Evolutionary conservation across 2,329 filamentous ascomycete genomes (phyloP).

Genomic region (Diaporthe ilicicola): DNA sequence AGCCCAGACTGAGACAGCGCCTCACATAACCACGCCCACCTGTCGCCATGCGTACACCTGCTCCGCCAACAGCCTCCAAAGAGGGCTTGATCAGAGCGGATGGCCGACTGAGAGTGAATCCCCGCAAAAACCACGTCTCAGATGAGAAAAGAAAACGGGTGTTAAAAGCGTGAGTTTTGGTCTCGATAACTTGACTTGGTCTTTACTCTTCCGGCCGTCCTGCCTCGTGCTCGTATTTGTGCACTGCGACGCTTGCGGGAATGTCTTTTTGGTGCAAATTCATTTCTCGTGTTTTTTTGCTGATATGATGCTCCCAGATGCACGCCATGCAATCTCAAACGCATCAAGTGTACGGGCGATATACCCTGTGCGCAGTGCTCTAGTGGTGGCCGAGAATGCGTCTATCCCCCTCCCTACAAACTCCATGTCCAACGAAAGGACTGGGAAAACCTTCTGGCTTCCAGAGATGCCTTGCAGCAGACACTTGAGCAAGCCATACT

Average conservation of each 20-base stretch:
- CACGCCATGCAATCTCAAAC: constrained; percentile 61
- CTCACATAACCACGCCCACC: neutral
- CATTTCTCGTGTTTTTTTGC: neutral
- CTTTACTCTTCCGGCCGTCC: too few relatives aligned
- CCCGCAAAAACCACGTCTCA: constrained; percentile 56
- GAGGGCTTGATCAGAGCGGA: neutral
- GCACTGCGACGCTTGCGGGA: neutral
- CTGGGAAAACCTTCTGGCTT: constrained; percentile 50
- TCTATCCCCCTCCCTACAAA: constrained; percentile 57
- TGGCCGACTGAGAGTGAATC: constrained; percentile 58
- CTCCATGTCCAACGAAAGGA: constrained; percentile 52
- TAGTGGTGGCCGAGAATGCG: constrained; percentile 50
- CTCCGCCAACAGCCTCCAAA: constrained; percentile 1
- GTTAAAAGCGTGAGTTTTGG: constrained; percentile 54
- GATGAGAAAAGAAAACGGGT: constrained; percentile 58
- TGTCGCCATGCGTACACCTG: constrained; percentile 24
- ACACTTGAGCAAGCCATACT: constrained; percentile 48
- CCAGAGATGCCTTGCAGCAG: constrained; percentile 50
- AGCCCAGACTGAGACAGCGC: neutral
- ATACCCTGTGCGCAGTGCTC: constrained; percentile 57
- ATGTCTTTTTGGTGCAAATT: neutral
- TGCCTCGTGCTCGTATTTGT: neutral
- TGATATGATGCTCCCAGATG: constrained; percentile 46
- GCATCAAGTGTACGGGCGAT: constrained; percentile 61
- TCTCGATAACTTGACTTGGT: neutral